Conservation (phyloP, 345 rosid genomes). For the Capsella bursapastoris region DNA sequence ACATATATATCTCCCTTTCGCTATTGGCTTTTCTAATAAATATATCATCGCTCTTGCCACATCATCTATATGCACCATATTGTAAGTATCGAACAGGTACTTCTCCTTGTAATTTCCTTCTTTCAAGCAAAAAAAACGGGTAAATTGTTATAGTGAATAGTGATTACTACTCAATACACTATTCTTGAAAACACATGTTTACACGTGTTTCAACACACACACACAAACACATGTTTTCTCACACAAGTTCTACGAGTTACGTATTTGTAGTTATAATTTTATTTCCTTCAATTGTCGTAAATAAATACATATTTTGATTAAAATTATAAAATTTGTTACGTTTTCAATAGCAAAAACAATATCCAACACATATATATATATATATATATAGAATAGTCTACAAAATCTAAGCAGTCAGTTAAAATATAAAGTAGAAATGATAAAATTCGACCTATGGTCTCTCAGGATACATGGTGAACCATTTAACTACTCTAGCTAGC, state of each 20-base stretch:
- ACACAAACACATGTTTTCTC: too few species aligned
- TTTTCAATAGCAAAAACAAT: not conserved
- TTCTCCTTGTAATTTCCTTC: constrained; percentile 42
- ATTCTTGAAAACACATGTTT: not conserved
- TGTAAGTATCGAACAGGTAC: constrained; percentile 34
- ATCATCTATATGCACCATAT: constrained; percentile 61
- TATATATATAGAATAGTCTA: not conserved
- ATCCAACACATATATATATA: not conserved
- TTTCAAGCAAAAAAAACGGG: not conserved
- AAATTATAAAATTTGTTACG: too few species aligned
- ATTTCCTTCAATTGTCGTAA: not conserved
- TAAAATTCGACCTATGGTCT: not conserved
- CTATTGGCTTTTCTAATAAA: constrained; percentile 51
- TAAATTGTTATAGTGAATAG: not conserved
- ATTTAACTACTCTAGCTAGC: not conserved
- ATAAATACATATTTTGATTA: not conserved
- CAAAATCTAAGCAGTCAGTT: not conserved
- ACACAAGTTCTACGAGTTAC: not conserved
- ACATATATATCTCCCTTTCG: constrained; percentile 65
- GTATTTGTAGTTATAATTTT: not conserved
- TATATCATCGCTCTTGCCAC: constrained; percentile 58
- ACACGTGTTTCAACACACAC: not conserved
- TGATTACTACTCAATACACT: constrained; percentile 2
- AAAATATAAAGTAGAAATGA: not conserved
- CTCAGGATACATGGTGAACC: not conserved